phyloP scores from a whole-genome alignment of 768 basidiomycete species.

The Lactarius sp. region DNA sequence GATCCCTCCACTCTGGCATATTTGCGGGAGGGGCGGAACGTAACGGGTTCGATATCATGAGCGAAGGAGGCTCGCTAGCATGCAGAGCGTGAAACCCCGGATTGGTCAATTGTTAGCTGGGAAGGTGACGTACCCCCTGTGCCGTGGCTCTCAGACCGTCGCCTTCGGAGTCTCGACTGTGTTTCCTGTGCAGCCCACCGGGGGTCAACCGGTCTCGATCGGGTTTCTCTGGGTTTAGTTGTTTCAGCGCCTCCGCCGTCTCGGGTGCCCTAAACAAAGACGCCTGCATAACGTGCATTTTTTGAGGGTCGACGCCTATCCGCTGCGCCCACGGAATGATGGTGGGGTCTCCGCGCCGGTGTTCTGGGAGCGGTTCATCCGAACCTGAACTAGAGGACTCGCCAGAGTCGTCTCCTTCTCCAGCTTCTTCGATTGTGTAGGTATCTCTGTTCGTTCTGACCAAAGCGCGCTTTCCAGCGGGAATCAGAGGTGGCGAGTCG shows the following conservation, averaged over 20 bases:
- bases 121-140: slow-evolving; percentile 47
- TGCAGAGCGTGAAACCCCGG: neutral
- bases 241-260: slow-evolving; percentile 56
- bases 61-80: slow-evolving; percentile 74
- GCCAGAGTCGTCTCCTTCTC: slow-evolving; percentile 36
- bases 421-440: slow-evolving; percentile 34
- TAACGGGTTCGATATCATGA: slow-evolving; percentile 58
- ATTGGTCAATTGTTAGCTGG: neutral
- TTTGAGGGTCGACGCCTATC: slow-evolving; percentile 76
- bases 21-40: slow-evolving; percentile 73
- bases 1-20: slow-evolving; percentile 69
- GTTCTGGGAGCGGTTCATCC: slow-evolving; percentile 28
- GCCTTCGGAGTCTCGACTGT: slow-evolving; percentile 73
- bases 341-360: slow-evolving; percentile 39
- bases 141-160: slow-evolving; percentile 55
- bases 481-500: slow-evolving; percentile 27
- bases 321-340: slow-evolving; percentile 69
- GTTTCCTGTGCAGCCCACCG: slow-evolving; percentile 52
- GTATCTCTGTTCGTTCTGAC: slow-evolving; percentile 3
- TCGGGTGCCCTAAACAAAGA: slow-evolving; percentile 77
- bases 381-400: slow-evolving; percentile 34
- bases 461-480: neutral
- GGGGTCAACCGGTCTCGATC: slow-evolving; percentile 33
- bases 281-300: slow-evolving; percentile 91
- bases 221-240: slow-evolving; percentile 16